A percentile compares a stretch with the other conserved stretches of the same genome.
phyloP scores from a whole-genome alignment of 148 eudicot genomes.

The Tetragonia tetragonoides region DNA sequence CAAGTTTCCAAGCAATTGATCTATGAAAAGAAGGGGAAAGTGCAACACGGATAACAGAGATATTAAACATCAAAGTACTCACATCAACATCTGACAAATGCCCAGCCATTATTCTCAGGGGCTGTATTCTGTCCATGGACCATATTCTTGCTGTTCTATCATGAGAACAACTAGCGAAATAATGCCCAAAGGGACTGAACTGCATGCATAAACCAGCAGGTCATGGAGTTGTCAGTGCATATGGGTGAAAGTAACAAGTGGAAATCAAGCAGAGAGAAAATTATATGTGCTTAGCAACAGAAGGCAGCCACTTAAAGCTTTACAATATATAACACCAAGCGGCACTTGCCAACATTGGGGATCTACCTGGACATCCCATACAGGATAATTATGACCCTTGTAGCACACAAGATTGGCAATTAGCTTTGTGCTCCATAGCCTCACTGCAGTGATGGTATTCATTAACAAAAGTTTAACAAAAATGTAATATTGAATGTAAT shows the following conservation, averaged over 20 bases:
- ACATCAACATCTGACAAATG: slow-evolving; percentile 99
- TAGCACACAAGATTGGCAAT: slow-evolving; percentile 98
- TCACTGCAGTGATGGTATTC: slow-evolving; percentile 54
- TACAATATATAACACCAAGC: background rate
- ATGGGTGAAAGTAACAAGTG: background rate
- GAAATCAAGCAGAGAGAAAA: background rate
- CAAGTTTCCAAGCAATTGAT: background rate
- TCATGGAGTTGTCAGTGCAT: slow-evolving; percentile 13
- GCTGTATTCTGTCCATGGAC: slow-evolving; percentile 94
- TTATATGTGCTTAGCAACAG: background rate
- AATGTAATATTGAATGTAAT: background rate
- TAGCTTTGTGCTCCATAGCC: slow-evolving; percentile 90
- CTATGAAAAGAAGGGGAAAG: background rate
- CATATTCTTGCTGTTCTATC: slow-evolving; percentile 98
- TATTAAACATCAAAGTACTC: slow-evolving; percentile 30
- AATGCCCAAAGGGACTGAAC: slow-evolving; percentile 96
- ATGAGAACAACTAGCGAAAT: slow-evolving; percentile 97
- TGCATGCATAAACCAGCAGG: slow-evolving; percentile 42
- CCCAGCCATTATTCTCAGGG: slow-evolving; percentile 97
- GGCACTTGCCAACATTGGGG: background rate
- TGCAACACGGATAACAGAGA: background rate
- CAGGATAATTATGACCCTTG: slow-evolving; percentile 99
- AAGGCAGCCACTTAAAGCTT: background rate
- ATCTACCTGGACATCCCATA: slow-evolving; percentile 98
- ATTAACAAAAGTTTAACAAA: background rate